These are phyloP conservation scores for Schrenkiella parvula DNA, from an alignment of 345 rosid species.

Conservation along the genomic window DNA sequence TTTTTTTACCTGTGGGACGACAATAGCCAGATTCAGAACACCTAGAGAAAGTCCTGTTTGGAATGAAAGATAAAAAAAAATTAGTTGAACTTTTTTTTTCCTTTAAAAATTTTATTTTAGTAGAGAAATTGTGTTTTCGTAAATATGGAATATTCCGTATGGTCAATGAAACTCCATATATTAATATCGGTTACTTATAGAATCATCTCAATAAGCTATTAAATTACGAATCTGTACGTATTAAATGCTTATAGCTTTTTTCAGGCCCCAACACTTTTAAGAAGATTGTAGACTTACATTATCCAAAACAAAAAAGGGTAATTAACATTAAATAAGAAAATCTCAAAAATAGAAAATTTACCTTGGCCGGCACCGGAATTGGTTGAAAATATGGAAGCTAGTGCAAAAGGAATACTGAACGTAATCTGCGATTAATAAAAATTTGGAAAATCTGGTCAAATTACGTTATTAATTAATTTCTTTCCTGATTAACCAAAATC, in stretches of 20 bases:
- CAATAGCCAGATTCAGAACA: slow-evolving; percentile 33
- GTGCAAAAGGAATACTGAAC: slow-evolving; percentile 77
- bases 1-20: slow-evolving; percentile 34
- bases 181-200: slow-evolving; percentile 4
- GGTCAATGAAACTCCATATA: background rate
- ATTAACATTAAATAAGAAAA: background rate
- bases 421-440: slow-evolving; percentile 51
- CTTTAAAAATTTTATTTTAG: background rate
- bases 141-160: slow-evolving; percentile 1
- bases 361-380: slow-evolving; percentile 84
- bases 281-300: slow-evolving; percentile 17
- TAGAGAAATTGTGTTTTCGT: background rate
- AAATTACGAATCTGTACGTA: slow-evolving; percentile 1
- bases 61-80: background rate
- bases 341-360: slow-evolving; percentile 6
- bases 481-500: background rate
- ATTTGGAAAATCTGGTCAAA: background rate
- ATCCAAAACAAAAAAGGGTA: slow-evolving; percentile 28
- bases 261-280: slow-evolving; percentile 20
- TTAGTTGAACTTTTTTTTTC: no score
- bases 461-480: background rate
- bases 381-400: slow-evolving; percentile 77
- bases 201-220: slow-evolving; percentile 18
- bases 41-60: slow-evolving; percentile 32
- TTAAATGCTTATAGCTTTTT: slow-evolving; percentile 3